Conservation (phyloP, 257 asterid genomes). For the Primulina tabacum region DNA sequence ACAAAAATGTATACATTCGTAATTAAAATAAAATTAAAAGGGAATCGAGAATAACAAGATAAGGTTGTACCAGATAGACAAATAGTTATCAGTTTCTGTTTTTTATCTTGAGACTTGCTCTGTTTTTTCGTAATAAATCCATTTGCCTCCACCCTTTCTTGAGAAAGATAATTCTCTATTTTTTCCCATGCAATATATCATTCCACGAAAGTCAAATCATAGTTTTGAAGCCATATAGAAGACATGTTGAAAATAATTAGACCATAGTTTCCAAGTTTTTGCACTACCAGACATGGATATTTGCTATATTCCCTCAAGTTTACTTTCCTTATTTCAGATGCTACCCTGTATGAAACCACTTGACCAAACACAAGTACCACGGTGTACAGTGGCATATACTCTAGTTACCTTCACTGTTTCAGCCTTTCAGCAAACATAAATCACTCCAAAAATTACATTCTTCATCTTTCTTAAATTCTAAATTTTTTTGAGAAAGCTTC, state of each 20-base stretch:
- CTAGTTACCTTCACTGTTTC: background rate
- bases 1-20: conserved; percentile 12
- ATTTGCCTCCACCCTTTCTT: background rate
- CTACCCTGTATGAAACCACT: background rate
- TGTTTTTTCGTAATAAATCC: background rate
- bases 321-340: background rate
- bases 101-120: background rate
- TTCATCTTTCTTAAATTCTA: background rate
- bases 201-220: background rate
- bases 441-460: background rate
- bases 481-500: background rate
- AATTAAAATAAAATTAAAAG: background rate
- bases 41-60: background rate
- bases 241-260: background rate
- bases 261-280: background rate
- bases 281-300: background rate
- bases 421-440: background rate
- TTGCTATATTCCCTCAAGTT: background rate
- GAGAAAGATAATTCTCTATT: background rate
- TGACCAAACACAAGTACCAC: background rate
- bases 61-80: background rate
- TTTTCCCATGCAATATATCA: background rate
- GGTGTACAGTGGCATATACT: background rate
- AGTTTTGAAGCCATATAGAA: background rate
- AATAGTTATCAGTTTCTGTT: too few species aligned